Evolutionary conservation across 2,329 filamentous ascomycete species (phyloP).

Genomic region (Aspergillus quadricinctus): DNA sequence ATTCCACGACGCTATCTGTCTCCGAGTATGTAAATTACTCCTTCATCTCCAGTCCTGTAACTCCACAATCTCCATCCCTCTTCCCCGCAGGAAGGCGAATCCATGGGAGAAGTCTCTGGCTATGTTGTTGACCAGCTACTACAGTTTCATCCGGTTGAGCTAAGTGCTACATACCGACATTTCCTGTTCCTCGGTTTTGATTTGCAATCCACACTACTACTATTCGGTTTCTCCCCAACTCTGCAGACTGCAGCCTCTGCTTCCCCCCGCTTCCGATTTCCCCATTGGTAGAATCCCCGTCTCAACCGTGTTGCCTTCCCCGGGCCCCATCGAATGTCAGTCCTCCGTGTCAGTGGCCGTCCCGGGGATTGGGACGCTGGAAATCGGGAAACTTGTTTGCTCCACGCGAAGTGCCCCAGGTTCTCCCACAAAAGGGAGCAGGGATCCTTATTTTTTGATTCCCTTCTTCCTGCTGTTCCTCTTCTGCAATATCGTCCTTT

Average conservation of each 20-base stretch:
- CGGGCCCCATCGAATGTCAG: not conserved
- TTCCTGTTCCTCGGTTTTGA: conserved; percentile 1
- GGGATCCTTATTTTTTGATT: conserved; percentile 3
- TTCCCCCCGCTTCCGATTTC: conserved; percentile 9
- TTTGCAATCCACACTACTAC: not conserved
- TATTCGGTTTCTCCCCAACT: not conserved
- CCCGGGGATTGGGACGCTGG: not conserved
- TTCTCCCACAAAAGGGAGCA: conserved; percentile 5
- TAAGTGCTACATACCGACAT: not conserved
- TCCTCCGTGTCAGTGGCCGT: not conserved
- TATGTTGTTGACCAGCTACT: not conserved
- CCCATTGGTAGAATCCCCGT: conserved; percentile 10
- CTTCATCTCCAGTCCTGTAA: not conserved
- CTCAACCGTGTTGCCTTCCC: not conserved
- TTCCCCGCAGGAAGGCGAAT: not conserved
- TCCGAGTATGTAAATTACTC: not conserved
- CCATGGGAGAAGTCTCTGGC: not conserved
- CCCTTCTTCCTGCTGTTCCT: not conserved
- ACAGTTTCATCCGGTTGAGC: not conserved
- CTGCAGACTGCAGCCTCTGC: not conserved
- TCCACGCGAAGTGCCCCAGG: not conserved
- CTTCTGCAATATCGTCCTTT: not conserved
- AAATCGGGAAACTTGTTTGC: not conserved
- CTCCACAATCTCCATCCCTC: not conserved
- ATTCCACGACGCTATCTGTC: not conserved